A percentile compares a stretch with the other conserved stretches of the same genome.
These are phyloP conservation scores for Penicillium goetzii DNA, from an alignment of 495 filamentous ascomycete species.

Conservation along the genomic window DNA sequence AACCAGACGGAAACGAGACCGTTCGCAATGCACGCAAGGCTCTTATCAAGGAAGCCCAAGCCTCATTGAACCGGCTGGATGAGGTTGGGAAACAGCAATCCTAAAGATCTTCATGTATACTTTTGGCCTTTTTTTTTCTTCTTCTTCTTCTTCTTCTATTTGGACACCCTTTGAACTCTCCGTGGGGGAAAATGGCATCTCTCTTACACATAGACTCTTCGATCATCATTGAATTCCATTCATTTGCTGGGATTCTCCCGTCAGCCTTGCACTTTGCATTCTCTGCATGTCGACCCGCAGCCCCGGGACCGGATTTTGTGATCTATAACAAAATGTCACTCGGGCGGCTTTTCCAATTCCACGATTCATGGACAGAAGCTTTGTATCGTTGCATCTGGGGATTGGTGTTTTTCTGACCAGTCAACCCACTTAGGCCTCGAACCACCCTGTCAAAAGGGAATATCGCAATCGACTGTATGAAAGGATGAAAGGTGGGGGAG, in stretches of 20 bases:
- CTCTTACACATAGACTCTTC: constrained; percentile 25
- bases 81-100: constrained; percentile 30
- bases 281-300: neutral
- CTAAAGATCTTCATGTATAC: constrained; percentile 2
- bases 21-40: constrained; percentile 70
- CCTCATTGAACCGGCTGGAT: constrained; percentile 66
- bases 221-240: constrained; percentile 5
- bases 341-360: neutral
- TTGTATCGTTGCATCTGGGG: constrained; percentile 14
- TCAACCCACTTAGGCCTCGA: constrained; percentile 18
- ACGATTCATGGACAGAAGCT: neutral
- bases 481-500: neutral
- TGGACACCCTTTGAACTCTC: constrained; percentile 19
- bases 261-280: constrained; percentile 4
- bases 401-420: constrained; percentile 27
- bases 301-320: constrained; percentile 9
- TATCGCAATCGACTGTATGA: neutral
- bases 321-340: neutral
- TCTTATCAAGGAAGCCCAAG: constrained; percentile 76
- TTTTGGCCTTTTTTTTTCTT: constrained; percentile 16
- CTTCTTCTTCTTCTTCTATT: constrained; percentile 27
- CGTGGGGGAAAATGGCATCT: constrained; percentile 12
- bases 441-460: neutral
- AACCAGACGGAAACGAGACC: constrained; percentile 67
- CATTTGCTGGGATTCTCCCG: neutral